Percentiles rank a stretch among this genome's conserved stretches.
Conservation (phyloP, 306 rosid genomes). For the Inga oerstediana region DNA sequence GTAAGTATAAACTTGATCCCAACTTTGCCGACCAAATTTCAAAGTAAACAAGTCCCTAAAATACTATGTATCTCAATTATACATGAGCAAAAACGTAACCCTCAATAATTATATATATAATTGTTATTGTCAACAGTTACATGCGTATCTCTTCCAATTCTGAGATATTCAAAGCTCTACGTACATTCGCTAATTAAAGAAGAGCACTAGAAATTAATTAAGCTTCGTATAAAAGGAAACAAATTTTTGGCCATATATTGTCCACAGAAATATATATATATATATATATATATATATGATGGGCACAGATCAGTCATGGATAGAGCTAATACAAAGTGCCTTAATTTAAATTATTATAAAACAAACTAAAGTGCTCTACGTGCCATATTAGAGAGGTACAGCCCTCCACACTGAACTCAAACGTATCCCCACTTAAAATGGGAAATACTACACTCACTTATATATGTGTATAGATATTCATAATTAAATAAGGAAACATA, state of each 20-base stretch:
- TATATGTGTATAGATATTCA: not conserved
- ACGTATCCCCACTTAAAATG: not conserved
- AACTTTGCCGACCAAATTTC: slow-evolving; percentile 8
- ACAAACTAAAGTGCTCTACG: not conserved
- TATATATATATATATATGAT: not conserved
- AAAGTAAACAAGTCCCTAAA: not conserved
- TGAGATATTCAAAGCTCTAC: not conserved
- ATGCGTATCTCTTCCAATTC: not conserved
- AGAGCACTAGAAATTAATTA: not conserved
- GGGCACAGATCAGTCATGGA: not conserved
- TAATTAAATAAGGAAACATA: not conserved
- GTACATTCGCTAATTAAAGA: not conserved
- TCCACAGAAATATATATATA: not conserved
- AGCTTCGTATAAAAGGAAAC: not conserved
- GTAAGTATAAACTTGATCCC: not conserved
- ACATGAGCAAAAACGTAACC: not conserved
- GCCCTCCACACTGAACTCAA: not conserved
- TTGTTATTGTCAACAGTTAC: not conserved
- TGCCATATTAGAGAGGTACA: not conserved
- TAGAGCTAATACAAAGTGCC: not conserved
- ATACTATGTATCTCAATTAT: not conserved
- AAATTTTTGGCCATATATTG: not conserved
- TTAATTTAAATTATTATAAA: not conserved
- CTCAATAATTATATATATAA: not conserved
- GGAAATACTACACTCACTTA: not conserved